Conservation (phyloP, 257 asterid genomes). For the Ilex aquifolium region DNA sequence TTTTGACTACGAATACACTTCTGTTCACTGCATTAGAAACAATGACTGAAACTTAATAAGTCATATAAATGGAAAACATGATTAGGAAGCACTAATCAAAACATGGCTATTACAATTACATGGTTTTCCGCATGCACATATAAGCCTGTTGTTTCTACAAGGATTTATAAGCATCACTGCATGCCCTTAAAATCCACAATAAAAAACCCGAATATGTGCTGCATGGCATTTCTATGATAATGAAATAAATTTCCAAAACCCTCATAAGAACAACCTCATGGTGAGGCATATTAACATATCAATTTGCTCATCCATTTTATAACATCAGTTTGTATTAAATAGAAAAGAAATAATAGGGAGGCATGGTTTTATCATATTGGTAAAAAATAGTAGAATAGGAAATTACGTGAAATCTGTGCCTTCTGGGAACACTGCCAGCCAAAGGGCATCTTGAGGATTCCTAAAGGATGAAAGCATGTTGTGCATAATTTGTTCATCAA, state of each 20-base stretch:
- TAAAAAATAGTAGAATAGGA: constrained; percentile 6
- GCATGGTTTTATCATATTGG: constrained; percentile 2
- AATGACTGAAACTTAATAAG: constrained; percentile 9
- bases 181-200: too few relatives aligned
- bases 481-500: constrained; percentile 50
- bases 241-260: too few relatives aligned
- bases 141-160: too few relatives aligned
- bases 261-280: too few relatives aligned
- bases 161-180: too few relatives aligned
- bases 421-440: constrained; percentile 95
- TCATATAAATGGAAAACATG: not conserved
- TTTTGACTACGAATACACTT: constrained; percentile 72
- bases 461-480: constrained; percentile 48
- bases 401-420: constrained; percentile 94
- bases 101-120: too few relatives aligned
- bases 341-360: not conserved
- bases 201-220: too few relatives aligned
- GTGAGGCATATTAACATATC: too few relatives aligned
- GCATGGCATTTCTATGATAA: too few relatives aligned
- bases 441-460: constrained; percentile 61
- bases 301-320: not conserved
- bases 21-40: constrained; percentile 54
- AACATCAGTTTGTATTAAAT: not conserved
- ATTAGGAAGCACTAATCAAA: too few relatives aligned
- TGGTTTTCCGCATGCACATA: too few relatives aligned